Evolutionary conservation across 352 stramenopile species (phyloP).

Genomic region (Globisporangium mamillatum): DNA sequence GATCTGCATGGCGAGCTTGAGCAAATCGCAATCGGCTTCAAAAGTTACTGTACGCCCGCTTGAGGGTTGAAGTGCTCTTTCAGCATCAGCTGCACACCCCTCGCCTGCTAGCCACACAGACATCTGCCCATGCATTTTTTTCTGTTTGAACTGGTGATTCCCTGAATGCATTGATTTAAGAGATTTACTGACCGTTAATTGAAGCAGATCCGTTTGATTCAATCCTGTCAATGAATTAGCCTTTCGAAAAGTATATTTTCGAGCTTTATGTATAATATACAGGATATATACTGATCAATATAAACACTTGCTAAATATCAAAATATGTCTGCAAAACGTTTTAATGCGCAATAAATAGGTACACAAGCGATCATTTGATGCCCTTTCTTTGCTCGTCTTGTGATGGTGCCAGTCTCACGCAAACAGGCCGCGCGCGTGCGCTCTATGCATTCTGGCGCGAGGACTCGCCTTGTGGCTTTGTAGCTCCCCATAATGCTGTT

Average conservation of each 20-base stretch:
- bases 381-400: background rate
- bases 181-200: background rate
- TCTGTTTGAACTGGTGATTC: background rate
- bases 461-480: background rate
- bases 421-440: background rate
- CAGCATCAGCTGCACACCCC: background rate
- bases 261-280: background rate
- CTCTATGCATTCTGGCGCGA: slow-evolving; percentile 6
- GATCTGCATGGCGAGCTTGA: background rate
- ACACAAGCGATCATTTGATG: no score
- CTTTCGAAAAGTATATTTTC: background rate
- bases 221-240: background rate
- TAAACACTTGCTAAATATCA: background rate
- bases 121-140: background rate
- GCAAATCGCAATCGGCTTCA: background rate
- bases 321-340: background rate
- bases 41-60: background rate
- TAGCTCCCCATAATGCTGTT: background rate
- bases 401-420: background rate
- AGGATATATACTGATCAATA: background rate
- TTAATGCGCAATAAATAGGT: no score
- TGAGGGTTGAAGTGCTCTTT: background rate
- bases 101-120: background rate
- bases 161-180: background rate
- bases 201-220: background rate